These are phyloP conservation scores for Rhododendron simsii DNA, from an alignment of 148 eudicot species.

Conservation along the genomic window DNA sequence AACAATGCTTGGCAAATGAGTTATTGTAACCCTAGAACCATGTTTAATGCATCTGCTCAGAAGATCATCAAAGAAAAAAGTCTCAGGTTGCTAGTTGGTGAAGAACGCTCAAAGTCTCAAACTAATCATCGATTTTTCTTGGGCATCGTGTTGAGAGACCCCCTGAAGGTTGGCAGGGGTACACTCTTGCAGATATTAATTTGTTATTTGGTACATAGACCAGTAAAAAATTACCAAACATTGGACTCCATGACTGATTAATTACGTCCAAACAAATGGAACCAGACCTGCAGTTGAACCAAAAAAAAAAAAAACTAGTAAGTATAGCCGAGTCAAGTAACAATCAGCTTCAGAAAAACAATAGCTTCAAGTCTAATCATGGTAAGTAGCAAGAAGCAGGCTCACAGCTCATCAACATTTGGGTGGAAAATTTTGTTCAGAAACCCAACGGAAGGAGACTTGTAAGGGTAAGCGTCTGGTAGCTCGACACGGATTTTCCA, in stretches of 20 bases:
- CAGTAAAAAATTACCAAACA: constrained; percentile 59
- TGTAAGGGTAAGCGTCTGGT: constrained; percentile 87
- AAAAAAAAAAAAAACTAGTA: not conserved
- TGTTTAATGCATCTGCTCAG: not conserved
- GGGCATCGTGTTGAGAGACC: not conserved
- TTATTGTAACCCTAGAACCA: not conserved
- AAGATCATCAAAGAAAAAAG: not conserved
- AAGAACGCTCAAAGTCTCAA: not conserved
- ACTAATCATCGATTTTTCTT: not conserved
- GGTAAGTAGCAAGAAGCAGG: not conserved
- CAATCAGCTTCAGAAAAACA: not conserved
- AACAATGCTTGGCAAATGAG: not conserved
- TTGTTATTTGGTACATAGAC: not conserved
- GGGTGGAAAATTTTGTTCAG: constrained; percentile 81
- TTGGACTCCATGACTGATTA: constrained; percentile 91
- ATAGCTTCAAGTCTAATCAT: not conserved
- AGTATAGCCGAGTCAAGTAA: not conserved
- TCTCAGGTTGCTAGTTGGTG: not conserved
- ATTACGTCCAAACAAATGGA: constrained; percentile 95
- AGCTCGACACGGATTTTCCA: constrained; percentile 87
- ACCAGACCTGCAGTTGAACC: constrained; percentile 63
- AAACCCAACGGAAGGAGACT: constrained; percentile 86
- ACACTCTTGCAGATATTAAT: not conserved
- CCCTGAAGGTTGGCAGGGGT: not conserved
- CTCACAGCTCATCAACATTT: constrained; percentile 88